A percentile compares a stretch with the other conserved stretches of the same genome.
Conservation (phyloP, 352 stramenopile species). For the Elongisporangium prolatum region DNA sequence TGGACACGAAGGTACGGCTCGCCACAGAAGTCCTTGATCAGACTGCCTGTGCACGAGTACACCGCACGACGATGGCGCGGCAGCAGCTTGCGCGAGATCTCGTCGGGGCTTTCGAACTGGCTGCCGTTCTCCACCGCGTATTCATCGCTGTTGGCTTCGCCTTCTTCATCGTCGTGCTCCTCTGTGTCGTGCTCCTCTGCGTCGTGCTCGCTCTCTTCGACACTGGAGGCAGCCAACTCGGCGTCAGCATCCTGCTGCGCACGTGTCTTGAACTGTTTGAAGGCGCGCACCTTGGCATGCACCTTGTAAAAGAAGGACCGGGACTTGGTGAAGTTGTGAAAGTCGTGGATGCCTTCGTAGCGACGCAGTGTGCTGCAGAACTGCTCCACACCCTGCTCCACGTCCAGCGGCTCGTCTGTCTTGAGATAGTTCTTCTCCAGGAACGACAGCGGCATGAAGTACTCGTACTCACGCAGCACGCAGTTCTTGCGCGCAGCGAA, state of each 20-base stretch:
- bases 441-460: constrained; percentile 86
- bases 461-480: constrained; percentile 88
- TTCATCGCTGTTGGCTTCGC: constrained; percentile 14
- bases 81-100: constrained; percentile 45
- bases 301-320: constrained; percentile 74
- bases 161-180: constrained; percentile 9
- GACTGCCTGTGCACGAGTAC: constrained; percentile 66
- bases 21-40: constrained; percentile 55
- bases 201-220: constrained; percentile 10
- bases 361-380: constrained; percentile 47
- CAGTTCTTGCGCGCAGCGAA: constrained; percentile 88
- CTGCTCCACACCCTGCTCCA: constrained; percentile 31
- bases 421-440: constrained; percentile 39
- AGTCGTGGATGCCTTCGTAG: constrained; percentile 87
- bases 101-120: constrained; percentile 39
- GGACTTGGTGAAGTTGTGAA: constrained; percentile 90
- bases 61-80: constrained; percentile 68
- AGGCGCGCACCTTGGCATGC: constrained; percentile 34
- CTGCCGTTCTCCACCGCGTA: constrained; percentile 8
- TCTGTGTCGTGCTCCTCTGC: constrained; percentile 12
- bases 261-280: constrained; percentile 8
- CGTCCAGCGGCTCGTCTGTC: constrained; percentile 18
- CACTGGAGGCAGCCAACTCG: constrained; percentile 4
- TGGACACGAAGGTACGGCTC: constrained; percentile 68
- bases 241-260: constrained; percentile 8